Percentiles rank a stretch among this genome's conserved stretches.
Conservation (phyloP, 129 eudicot species). For the Cynara cardunculus region DNA sequence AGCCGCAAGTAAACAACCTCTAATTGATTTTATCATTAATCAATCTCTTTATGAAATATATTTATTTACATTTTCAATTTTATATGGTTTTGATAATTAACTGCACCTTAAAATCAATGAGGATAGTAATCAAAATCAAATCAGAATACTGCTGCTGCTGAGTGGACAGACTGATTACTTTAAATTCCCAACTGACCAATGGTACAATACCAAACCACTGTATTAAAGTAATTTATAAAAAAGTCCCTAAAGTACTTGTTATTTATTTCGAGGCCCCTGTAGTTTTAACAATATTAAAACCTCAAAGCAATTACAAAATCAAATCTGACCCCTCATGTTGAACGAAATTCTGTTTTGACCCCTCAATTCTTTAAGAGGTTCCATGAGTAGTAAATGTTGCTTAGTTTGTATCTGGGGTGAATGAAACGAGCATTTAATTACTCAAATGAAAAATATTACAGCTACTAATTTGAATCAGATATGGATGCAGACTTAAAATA, state of each 20-base stretch:
- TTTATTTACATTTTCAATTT: background rate
- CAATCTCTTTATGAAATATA: no score
- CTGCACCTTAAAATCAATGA: slow-evolving; percentile 3
- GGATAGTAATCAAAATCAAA: slow-evolving; percentile 9
- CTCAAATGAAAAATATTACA: background rate
- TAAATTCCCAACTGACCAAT: slow-evolving; percentile 31
- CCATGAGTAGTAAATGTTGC: background rate
- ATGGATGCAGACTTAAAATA: background rate
- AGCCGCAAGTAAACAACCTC: no score
- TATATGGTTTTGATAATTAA: background rate
- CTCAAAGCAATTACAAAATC: background rate
- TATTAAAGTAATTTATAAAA: background rate
- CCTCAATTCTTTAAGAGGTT: background rate
- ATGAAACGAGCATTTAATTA: background rate
- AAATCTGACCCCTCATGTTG: background rate
- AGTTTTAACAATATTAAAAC: background rate
- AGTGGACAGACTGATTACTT: slow-evolving; percentile 29
- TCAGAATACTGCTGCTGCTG: slow-evolving; percentile 35
- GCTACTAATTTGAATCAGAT: background rate
- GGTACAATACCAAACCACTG: slow-evolving; percentile 21
- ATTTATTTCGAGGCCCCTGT: background rate
- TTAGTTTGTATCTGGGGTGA: background rate
- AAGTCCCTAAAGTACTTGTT: slow-evolving; percentile 9
- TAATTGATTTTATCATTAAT: no score
- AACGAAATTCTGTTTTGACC: background rate